Evolutionary conservation across 2,329 filamentous ascomycete species (phyloP).

Genomic region (Colletotrichum incanum): DNA sequence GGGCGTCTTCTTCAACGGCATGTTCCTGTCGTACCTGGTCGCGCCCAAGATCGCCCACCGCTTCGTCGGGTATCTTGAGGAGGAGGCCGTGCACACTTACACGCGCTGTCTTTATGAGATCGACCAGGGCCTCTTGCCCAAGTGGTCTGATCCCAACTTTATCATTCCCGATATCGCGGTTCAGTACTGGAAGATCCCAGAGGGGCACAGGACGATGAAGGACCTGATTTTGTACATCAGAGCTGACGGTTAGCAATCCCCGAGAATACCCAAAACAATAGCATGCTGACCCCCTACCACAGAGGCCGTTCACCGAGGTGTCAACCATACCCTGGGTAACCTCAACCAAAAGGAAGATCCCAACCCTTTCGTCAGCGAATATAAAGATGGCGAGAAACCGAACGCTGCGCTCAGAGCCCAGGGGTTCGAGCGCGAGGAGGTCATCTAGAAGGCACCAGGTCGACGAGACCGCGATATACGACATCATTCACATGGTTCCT

Average conservation of each 20-base stretch:
- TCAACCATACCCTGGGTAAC: slow-evolving; percentile 96
- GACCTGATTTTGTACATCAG: slow-evolving; percentile 91
- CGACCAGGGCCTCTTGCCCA: slow-evolving; percentile 85
- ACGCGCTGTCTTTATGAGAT: slow-evolving; percentile 90
- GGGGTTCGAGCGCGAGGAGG: slow-evolving; percentile 89
- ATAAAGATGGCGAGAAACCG: slow-evolving; percentile 80
- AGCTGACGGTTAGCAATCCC: slow-evolving; percentile 67
- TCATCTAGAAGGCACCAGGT: slow-evolving; percentile 66
- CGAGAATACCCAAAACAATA: background rate
- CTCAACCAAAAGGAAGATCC: slow-evolving; percentile 88
- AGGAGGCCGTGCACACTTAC: slow-evolving; percentile 97
- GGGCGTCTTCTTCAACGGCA: slow-evolving; percentile 95
- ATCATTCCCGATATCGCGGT: slow-evolving; percentile 90
- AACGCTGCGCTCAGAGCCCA: slow-evolving; percentile 75
- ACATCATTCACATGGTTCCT: background rate
- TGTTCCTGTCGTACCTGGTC: slow-evolving; percentile 91
- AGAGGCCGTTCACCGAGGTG: slow-evolving; percentile 91
- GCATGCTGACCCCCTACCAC: slow-evolving; percentile 44
- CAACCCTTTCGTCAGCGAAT: slow-evolving; percentile 91
- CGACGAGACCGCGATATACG: background rate
- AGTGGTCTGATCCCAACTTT: slow-evolving; percentile 81
- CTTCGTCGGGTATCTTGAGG: slow-evolving; percentile 97
- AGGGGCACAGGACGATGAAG: slow-evolving; percentile 85
- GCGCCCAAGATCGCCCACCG: slow-evolving; percentile 91
- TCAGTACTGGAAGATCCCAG: slow-evolving; percentile 94